Conservation (phyloP, 1,284 basidiomycete species). For the Cutaneotrichosporon mucoides region DNA sequence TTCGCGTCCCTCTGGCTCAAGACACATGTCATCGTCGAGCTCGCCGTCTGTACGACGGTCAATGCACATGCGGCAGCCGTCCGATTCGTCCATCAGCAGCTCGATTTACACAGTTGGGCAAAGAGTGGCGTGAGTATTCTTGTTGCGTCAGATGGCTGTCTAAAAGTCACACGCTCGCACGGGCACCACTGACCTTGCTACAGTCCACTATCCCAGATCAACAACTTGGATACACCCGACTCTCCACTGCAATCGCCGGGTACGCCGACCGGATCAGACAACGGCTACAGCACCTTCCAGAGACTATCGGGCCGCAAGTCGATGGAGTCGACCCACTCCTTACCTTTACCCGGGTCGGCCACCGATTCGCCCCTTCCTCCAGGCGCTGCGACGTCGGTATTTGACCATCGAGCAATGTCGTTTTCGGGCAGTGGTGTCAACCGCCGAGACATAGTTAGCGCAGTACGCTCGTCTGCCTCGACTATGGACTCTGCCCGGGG, state of each 20-base stretch:
- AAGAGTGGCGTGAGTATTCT: constrained; percentile 18
- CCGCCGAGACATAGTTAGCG: constrained; percentile 32
- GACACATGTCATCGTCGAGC: constrained; percentile 17
- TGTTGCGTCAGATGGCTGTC: no score
- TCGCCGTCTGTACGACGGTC: constrained; percentile 1
- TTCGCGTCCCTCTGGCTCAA: background rate
- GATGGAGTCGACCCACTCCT: constrained; percentile 43
- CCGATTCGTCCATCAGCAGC: constrained; percentile 44
- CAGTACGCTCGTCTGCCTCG: constrained; percentile 35
- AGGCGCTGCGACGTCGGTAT: constrained; percentile 27
- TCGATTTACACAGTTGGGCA: constrained; percentile 34
- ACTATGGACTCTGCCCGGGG: constrained; percentile 2
- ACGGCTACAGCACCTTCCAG: constrained; percentile 26
- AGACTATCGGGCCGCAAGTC: constrained; percentile 37
- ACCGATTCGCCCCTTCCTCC: constrained; percentile 28
- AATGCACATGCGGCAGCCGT: constrained; percentile 30
- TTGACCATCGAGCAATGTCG: constrained; percentile 44
- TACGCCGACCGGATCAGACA: constrained; percentile 43
- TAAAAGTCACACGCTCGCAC: background rate
- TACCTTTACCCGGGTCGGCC: constrained; percentile 24
- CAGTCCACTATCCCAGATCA: constrained; percentile 42
- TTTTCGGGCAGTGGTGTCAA: constrained; percentile 41
- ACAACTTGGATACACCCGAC: constrained; percentile 18
- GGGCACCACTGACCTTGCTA: constrained; percentile 1
- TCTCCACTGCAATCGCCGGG: constrained; percentile 29